Evolutionary conservation across 2,329 filamentous ascomycete species (phyloP).

Genomic region (Diplodia sapinea): DNA sequence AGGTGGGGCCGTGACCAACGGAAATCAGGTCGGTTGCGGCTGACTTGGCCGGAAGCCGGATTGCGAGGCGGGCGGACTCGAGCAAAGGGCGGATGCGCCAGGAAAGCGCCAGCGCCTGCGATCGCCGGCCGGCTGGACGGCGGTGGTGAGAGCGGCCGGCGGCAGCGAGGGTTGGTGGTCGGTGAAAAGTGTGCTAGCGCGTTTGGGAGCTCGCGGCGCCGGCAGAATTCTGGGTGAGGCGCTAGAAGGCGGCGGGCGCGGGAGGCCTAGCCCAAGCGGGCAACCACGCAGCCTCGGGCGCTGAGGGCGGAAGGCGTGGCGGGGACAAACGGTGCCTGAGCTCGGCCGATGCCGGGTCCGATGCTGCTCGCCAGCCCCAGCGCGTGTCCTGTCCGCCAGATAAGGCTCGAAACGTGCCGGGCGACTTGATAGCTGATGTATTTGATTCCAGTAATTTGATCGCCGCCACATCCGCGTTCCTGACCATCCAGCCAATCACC

Average conservation of each 20-base stretch:
- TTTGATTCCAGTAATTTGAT: conserved; percentile 22
- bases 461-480: neutral
- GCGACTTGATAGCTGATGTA: conserved; percentile 12
- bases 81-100: neutral
- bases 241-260: conserved; percentile 9
- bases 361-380: neutral
- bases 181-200: conserved; percentile 9
- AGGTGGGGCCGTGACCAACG: conserved; percentile 14
- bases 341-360: conserved; percentile 5
- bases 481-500: neutral
- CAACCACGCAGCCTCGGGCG: neutral
- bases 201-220: neutral
- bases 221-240: neutral
- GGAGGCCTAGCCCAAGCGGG: conserved; percentile 15
- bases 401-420: neutral
- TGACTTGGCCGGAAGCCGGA: neutral
- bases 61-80: too few species aligned
- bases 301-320: too few species aligned
- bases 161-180: neutral
- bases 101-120: neutral
- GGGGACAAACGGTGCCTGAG: neutral
- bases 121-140: neutral
- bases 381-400: neutral
- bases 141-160: neutral
- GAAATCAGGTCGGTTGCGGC: neutral